A percentile compares a stretch with the other conserved stretches of the same genome.
Conservation (phyloP, 2,329 filamentous ascomycete species). For the Harringtonia aguacate region DNA sequence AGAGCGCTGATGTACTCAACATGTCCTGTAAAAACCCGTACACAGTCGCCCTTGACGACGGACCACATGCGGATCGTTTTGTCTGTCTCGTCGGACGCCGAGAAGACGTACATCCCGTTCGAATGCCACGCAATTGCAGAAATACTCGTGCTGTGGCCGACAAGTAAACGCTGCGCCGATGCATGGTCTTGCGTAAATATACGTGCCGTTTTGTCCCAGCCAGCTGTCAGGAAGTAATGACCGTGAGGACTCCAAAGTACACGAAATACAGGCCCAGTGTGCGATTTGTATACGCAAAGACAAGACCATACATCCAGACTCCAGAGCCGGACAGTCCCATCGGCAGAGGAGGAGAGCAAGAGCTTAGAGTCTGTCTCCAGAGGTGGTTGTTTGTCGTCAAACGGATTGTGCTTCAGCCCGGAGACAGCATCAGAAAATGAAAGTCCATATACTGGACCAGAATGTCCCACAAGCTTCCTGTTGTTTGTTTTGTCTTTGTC, state of each 20-base stretch:
- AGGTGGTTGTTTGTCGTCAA: slow-evolving; percentile 33
- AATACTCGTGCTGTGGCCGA: slow-evolving; percentile 89
- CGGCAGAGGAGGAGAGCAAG: slow-evolving; percentile 77
- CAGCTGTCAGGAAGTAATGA: slow-evolving; percentile 85
- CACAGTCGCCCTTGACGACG: slow-evolving; percentile 73
- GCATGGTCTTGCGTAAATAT: slow-evolving; percentile 92
- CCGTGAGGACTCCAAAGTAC: slow-evolving; percentile 85
- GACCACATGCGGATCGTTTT: slow-evolving; percentile 98
- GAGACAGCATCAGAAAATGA: slow-evolving; percentile 72
- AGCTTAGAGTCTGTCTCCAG: slow-evolving; percentile 55
- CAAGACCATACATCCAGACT: slow-evolving; percentile 87
- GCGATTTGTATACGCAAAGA: slow-evolving; percentile 86
- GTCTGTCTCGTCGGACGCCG: slow-evolving; percentile 72
- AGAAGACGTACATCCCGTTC: slow-evolving; percentile 89
- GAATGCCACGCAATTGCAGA: slow-evolving; percentile 89
- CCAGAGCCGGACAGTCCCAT: slow-evolving; percentile 86
- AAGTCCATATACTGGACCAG: slow-evolving; percentile 78
- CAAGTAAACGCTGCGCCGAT: slow-evolving; percentile 75
- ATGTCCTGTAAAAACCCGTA: slow-evolving; percentile 88
- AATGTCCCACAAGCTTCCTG: slow-evolving; percentile 76
- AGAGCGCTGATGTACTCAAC: slow-evolving; percentile 77
- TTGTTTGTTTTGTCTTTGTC: slow-evolving; percentile 52
- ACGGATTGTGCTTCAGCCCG: slow-evolving; percentile 35
- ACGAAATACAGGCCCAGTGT: slow-evolving; percentile 82
- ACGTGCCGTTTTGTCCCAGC: slow-evolving; percentile 81